Conservation (phyloP, 1,139 yeast genomes). For the Protomyces gravidus region DNA sequence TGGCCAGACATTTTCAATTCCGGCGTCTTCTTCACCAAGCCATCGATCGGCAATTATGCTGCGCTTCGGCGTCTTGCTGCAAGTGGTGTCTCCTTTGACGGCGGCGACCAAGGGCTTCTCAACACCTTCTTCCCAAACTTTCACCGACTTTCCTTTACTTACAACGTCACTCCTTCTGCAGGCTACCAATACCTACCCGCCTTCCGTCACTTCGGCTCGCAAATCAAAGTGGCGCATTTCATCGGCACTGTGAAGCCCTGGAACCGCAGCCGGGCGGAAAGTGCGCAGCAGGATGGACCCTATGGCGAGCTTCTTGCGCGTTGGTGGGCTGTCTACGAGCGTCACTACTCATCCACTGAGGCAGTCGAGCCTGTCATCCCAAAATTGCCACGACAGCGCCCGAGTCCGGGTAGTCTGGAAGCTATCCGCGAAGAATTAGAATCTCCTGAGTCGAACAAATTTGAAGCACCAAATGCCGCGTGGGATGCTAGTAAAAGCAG, state of each 20-base stretch:
- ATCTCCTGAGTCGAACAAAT: conserved; percentile 8
- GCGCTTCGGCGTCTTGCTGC: conserved; percentile 46
- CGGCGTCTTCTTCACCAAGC: conserved; percentile 70
- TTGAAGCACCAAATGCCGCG: conserved; percentile 27
- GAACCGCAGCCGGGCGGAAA: conserved; percentile 40
- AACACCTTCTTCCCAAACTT: conserved; percentile 70
- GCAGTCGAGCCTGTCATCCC: conserved; percentile 19
- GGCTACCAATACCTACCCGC: conserved; percentile 84
- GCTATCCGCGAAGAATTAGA: background rate
- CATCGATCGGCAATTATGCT: conserved; percentile 49
- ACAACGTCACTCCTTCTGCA: conserved; percentile 79
- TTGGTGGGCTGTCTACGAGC: conserved; percentile 34
- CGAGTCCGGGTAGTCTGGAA: background rate
- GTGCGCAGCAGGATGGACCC: conserved; percentile 7
- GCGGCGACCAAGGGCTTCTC: conserved; percentile 91
- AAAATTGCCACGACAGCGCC: background rate
- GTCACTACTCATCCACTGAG: conserved; percentile 37
- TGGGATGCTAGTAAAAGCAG: conserved; percentile 46
- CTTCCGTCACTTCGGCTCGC: conserved; percentile 52
- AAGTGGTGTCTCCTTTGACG: conserved; percentile 59
- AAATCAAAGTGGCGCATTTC: conserved; percentile 67
- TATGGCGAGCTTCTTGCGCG: conserved; percentile 35
- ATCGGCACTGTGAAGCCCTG: conserved; percentile 84
- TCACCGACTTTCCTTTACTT: conserved; percentile 71
- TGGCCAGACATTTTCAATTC: conserved; percentile 91